Evolutionary conservation across 176 grass and related monocot genomes (phyloP).

Genomic region (Leersia perrieri): DNA sequence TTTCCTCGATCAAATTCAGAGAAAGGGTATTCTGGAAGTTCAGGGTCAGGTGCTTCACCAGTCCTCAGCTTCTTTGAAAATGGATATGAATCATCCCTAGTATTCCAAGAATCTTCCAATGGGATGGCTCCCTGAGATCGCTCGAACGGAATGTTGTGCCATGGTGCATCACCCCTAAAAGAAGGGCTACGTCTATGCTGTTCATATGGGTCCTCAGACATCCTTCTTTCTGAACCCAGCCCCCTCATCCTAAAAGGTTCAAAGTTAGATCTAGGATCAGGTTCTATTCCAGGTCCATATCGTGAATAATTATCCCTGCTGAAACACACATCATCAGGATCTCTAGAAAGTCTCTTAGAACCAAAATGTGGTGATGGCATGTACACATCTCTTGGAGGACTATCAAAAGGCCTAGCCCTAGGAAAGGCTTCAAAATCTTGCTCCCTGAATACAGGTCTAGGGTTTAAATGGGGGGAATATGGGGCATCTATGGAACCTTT

Average conservation of each 20-base stretch:
- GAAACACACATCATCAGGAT: slow-evolving; percentile 43
- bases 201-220: slow-evolving; percentile 54
- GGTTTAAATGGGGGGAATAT: slow-evolving; percentile 33
- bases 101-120: slow-evolving; percentile 51
- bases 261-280: slow-evolving; percentile 27
- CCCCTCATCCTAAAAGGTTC: slow-evolving; percentile 42
- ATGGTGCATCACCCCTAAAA: slow-evolving; percentile 40
- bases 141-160: slow-evolving; percentile 55
- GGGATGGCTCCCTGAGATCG: slow-evolving; percentile 40
- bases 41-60: slow-evolving; percentile 51
- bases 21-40: slow-evolving; percentile 93
- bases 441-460: slow-evolving; percentile 18
- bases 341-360: slow-evolving; percentile 31
- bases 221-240: slow-evolving; percentile 44
- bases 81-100: slow-evolving; percentile 45
- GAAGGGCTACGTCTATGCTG: slow-evolving; percentile 39
- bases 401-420: slow-evolving; percentile 42
- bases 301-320: slow-evolving; percentile 40
- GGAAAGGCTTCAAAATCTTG: slow-evolving; percentile 40
- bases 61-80: slow-evolving; percentile 56
- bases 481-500: slow-evolving; percentile 28
- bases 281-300: slow-evolving; percentile 29
- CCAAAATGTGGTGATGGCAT: slow-evolving; percentile 29
- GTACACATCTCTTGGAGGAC: slow-evolving; percentile 48
- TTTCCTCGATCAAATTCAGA: slow-evolving; percentile 57